Evolutionary conservation across 169 alveolate species (phyloP).

Genomic region (Fabrea salina): DNA sequence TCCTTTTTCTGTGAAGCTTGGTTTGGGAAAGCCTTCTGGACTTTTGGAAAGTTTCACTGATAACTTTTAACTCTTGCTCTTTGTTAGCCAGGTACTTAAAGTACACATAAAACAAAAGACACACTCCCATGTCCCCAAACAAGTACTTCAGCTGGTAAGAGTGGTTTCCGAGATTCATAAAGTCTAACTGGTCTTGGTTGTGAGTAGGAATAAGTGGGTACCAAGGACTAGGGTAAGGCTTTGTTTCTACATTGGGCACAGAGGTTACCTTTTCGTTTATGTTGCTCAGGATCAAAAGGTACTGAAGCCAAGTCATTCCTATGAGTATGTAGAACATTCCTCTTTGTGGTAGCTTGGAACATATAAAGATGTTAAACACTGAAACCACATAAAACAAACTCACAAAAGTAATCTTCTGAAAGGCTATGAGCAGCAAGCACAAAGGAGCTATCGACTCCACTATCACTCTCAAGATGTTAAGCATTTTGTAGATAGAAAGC

Average conservation of each 20-base stretch:
- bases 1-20: neutral
- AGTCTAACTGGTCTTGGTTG: neutral
- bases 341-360: neutral
- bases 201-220: too few relatives aligned
- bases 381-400: conserved; percentile 10
- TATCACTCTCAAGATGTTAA: neutral
- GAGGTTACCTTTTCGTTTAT: neutral
- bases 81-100: neutral
- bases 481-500: neutral
- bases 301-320: neutral
- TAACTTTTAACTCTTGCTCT: neutral
- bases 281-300: neutral
- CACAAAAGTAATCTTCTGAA: conserved; percentile 1
- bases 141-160: neutral
- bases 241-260: too few relatives aligned
- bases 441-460: conserved; percentile 8
- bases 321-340: neutral
- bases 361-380: neutral
- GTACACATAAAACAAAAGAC: neutral
- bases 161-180: neutral
- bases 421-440: neutral
- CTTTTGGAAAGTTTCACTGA: neutral
- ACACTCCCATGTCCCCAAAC: neutral
- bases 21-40: too few relatives aligned
- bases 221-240: too few relatives aligned